Evolutionary conservation across 129 eudicot genomes (phyloP), one percentile per base, ranked within the genome.

Genomic region (Flaveria sonorensis): DNA sequence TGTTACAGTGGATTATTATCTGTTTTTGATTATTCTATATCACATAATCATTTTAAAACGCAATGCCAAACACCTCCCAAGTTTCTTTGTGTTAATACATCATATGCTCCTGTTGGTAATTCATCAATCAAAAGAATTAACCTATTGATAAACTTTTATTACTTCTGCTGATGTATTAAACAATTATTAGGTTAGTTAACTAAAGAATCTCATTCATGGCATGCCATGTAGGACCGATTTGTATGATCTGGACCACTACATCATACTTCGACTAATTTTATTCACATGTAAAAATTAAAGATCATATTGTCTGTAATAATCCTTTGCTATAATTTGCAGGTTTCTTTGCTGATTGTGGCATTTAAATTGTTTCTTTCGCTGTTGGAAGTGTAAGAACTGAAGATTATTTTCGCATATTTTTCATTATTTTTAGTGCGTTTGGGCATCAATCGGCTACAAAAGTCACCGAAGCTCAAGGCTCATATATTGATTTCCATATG

Each of bases 311-410:
- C 60, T 14, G 23, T 16, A 42, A n/a, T 28, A 16, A n/a, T 70
- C 43, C 19, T 70, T 78, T 46, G 52, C 20, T 46, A 42, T 42
- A 14, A 9, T 71, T 80, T 80, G 79, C 75, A 80, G 84, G 84
- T 13, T 40, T 24, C 15, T 78, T 69, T 59, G 53, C 28, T 13
- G 83, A 23, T 79, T 64, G 72, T 64, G 74, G 67, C 42, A 30
- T 43, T 80, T 18, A 62, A 66, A 3, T 6, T 55, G 69, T 65
- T 53, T 56, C 61, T 45, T 52, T 80, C 6, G 62, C 74, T 80
- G 60, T n/a, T 14, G 79, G 84, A 80, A 73, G 68, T 11, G 51
- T 72, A 79, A 65, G 68, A 56, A 48, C 12, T 2, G 30, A 64
- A 40, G 68, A 43, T 2, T 40, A 39, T 57, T 63, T 79, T 21